Evolutionary conservation across 768 basidiomycete species (phyloP).

Genomic region (Tylopilus plumbeoviolaceoides): DNA sequence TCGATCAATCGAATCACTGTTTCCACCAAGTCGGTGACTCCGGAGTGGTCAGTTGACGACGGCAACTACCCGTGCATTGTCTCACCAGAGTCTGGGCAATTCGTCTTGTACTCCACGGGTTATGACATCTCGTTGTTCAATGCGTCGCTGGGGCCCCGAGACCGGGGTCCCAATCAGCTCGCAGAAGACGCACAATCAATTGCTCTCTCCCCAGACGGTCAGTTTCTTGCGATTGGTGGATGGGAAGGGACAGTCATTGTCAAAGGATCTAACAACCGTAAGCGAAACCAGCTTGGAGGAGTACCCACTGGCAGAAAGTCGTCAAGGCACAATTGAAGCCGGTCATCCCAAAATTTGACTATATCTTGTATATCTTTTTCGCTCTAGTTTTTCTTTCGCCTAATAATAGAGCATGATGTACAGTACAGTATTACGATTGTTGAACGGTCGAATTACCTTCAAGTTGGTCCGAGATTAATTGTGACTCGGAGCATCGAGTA

Average conservation of each 20-base stretch:
- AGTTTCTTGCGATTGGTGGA: slow-evolving; percentile 2
- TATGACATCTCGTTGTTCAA: neutral
- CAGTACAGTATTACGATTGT: no score
- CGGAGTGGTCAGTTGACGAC: slow-evolving; percentile 1
- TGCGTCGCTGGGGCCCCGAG: neutral
- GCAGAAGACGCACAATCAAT: slow-evolving; percentile 7
- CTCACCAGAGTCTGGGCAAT: slow-evolving; percentile 1
- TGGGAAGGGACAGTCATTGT: neutral
- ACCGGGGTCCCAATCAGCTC: neutral
- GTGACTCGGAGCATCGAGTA: no score
- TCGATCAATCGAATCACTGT: neutral
- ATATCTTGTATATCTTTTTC: no score
- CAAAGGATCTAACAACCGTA: neutral
- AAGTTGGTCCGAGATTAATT: neutral
- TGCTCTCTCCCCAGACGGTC: neutral
- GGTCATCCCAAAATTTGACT: neutral
- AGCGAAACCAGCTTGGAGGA: neutral
- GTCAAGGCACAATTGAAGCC: neutral
- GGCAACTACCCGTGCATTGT: slow-evolving; percentile 8
- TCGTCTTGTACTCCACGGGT: neutral
- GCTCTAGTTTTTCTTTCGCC: no score
- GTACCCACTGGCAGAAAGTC: neutral
- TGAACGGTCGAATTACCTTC: no score
- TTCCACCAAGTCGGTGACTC: neutral
- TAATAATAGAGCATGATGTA: no score